A percentile compares a stretch with the other conserved stretches of the same genome.
Evolutionary conservation across 768 basidiomycete species (phyloP).

Genomic region (Chalciporus chontae): DNA sequence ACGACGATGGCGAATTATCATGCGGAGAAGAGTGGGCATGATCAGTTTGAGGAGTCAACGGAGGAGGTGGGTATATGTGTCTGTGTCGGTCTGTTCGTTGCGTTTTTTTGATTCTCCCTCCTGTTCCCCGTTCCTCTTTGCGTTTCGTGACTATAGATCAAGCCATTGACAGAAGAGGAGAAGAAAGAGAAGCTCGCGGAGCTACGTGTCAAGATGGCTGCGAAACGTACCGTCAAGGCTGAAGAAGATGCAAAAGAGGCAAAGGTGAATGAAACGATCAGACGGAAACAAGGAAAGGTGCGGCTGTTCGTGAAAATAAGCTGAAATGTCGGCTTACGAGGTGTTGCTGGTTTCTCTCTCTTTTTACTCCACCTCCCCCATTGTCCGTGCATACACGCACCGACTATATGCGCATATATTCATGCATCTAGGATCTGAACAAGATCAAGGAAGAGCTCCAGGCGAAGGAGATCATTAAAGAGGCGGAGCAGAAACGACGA

Average conservation of each 20-base stretch:
- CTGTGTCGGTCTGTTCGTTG: neutral
- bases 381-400: neutral
- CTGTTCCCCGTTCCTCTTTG: neutral
- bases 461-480: conserved; percentile 76
- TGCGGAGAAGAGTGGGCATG: conserved; percentile 92
- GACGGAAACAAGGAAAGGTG: conserved; percentile 84
- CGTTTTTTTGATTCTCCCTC: conserved; percentile 1
- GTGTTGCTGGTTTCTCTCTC: neutral
- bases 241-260: conserved; percentile 70
- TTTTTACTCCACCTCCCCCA: too few species aligned
- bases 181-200: conserved; percentile 79
- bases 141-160: conserved; percentile 56
- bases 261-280: conserved; percentile 70
- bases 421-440: conserved; percentile 56
- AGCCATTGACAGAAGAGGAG: conserved; percentile 93
- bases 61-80: conserved; percentile 63
- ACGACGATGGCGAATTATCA: conserved; percentile 89
- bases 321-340: neutral
- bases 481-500: conserved; percentile 75
- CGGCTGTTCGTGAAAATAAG: neutral
- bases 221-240: conserved; percentile 72
- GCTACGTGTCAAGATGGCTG: conserved; percentile 72
- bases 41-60: conserved; percentile 92
- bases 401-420: neutral
- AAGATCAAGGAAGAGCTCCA: conserved; percentile 74